Conservation (phyloP, 202 grass and related monocot species). For the Bolboschoenoplectus hybrid region DNA sequence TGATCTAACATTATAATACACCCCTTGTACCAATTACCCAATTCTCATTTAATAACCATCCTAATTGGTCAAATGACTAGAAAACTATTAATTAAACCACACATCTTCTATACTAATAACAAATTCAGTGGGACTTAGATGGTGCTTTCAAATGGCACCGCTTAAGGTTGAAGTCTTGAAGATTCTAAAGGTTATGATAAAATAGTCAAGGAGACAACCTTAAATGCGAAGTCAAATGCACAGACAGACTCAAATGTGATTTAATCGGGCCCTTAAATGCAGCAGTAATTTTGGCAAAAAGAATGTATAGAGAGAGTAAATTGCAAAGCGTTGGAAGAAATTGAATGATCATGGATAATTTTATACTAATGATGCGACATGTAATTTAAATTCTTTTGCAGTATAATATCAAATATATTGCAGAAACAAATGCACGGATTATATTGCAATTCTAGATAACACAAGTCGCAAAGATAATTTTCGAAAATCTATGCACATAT, state of each 20-base stretch:
- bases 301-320: slow-evolving; percentile 17
- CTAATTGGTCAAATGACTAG: slow-evolving; percentile 20
- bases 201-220: background rate
- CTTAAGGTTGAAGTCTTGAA: background rate
- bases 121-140: background rate
- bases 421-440: background rate
- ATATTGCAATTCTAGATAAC: background rate
- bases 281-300: slow-evolving; percentile 5
- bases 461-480: slow-evolving; percentile 5
- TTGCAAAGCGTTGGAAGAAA: background rate
- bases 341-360: background rate
- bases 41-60: slow-evolving; percentile 2
- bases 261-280: background rate
- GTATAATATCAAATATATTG: background rate
- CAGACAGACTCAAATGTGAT: too few species aligned
- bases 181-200: background rate
- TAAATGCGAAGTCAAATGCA: background rate
- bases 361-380: background rate
- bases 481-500: background rate
- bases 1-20: background rate
- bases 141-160: background rate
- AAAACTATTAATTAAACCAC: background rate
- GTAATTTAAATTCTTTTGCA: background rate
- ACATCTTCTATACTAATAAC: slow-evolving; percentile 7
- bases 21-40: background rate